phyloP scores from a whole-genome alignment of 2,329 filamentous ascomycete species.

The Fusarium vanettenii region DNA sequence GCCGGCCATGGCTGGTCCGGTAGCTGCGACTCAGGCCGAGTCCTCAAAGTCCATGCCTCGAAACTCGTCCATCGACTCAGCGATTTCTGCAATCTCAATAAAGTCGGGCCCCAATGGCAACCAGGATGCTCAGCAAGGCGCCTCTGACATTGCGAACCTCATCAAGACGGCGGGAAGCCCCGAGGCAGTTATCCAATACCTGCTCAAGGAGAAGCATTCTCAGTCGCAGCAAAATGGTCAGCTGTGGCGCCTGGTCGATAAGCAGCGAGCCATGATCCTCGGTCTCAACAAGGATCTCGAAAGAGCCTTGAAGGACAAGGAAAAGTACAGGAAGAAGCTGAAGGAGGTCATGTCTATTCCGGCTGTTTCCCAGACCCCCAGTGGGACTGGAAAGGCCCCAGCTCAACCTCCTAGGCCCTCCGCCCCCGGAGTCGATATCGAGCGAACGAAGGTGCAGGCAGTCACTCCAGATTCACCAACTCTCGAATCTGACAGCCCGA shows the following conservation, averaged over 20 bases:
- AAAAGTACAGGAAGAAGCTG: constrained; percentile 89
- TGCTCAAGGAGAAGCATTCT: constrained; percentile 91
- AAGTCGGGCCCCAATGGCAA: constrained; percentile 66
- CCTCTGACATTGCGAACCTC: constrained; percentile 81
- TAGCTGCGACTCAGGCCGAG: constrained; percentile 55
- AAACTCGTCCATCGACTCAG: constrained; percentile 92
- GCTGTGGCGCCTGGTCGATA: constrained; percentile 95
- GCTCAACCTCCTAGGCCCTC: constrained; percentile 17
- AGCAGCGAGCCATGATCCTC: constrained; percentile 92
- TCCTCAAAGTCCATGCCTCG: constrained; percentile 63
- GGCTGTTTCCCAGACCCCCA: constrained; percentile 46
- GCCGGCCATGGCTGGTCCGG: constrained; percentile 61
- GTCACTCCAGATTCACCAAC: constrained; percentile 59
- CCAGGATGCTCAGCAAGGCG: constrained; percentile 67
- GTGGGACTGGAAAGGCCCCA: constrained; percentile 18
- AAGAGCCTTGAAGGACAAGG: constrained; percentile 90
- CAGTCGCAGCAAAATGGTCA: constrained; percentile 91
- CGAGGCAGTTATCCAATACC: constrained; percentile 87
- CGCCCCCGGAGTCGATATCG: constrained; percentile 41
- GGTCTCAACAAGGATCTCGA: constrained; percentile 96
- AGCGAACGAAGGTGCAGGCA: constrained; percentile 33
- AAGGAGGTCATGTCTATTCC: constrained; percentile 74
- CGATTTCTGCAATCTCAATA: constrained; percentile 81
- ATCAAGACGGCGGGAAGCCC: constrained; percentile 88
- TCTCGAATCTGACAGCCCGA: constrained; percentile 62